phyloP scores from a whole-genome alignment of 768 basidiomycete species.

The Gymnopilus dilepis region DNA sequence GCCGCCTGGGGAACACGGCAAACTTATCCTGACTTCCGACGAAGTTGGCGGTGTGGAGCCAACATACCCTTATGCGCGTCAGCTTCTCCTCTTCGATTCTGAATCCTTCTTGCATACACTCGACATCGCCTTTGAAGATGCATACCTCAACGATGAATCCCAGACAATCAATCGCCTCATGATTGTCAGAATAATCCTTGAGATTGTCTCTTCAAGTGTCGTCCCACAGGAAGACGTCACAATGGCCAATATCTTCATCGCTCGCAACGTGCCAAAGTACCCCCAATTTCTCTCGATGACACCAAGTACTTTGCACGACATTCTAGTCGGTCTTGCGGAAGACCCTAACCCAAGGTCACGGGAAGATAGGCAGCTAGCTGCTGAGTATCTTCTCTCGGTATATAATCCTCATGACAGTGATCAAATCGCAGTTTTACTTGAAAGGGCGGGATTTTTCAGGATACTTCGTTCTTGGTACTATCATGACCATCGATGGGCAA shows the following conservation, averaged over 20 bases:
- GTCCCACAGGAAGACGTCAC: slow-evolving; percentile 70
- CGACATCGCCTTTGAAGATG: slow-evolving; percentile 94
- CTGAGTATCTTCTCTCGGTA: slow-evolving; percentile 89
- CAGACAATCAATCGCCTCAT: slow-evolving; percentile 74
- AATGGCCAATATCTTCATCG: slow-evolving; percentile 94
- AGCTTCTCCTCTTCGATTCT: slow-evolving; percentile 86
- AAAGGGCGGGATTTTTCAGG: slow-evolving; percentile 86
- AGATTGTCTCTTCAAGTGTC: slow-evolving; percentile 64
- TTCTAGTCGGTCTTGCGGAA: slow-evolving; percentile 78
- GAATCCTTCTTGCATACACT: slow-evolving; percentile 94
- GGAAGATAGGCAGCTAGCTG: slow-evolving; percentile 94
- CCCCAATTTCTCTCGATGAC: slow-evolving; percentile 80
- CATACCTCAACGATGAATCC: slow-evolving; percentile 82
- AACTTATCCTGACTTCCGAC: slow-evolving; percentile 75
- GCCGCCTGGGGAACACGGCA: slow-evolving; percentile 75
- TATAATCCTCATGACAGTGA: slow-evolving; percentile 87
- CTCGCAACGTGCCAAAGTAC: slow-evolving; percentile 97
- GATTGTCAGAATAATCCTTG: slow-evolving; percentile 83
- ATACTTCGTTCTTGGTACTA: slow-evolving; percentile 85
- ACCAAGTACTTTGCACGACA: slow-evolving; percentile 69
- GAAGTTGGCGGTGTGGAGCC: slow-evolving; percentile 79
- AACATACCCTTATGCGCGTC: slow-evolving; percentile 87
- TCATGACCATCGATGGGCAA: slow-evolving; percentile 77
- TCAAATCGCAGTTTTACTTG: slow-evolving; percentile 69
- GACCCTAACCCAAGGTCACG: slow-evolving; percentile 78